Conservation (phyloP, 148 eudicot species). For the Silene uniflora region DNA sequence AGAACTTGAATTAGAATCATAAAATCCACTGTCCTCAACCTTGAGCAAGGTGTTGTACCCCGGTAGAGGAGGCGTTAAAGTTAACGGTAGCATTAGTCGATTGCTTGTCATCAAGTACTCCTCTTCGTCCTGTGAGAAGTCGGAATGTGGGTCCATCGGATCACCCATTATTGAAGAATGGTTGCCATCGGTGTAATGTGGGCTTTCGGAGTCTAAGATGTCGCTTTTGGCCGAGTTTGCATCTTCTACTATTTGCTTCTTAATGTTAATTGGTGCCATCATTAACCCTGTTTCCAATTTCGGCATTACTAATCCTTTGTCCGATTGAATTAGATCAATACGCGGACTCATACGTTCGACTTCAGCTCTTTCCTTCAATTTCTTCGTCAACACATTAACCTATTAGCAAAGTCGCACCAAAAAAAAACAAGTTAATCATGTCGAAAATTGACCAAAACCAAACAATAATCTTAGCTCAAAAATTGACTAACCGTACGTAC, state of each 20-base stretch:
- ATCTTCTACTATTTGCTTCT: conserved; percentile 45
- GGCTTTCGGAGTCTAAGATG: conserved; percentile 61
- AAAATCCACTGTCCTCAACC: conserved; percentile 26
- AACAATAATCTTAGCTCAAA: too few species aligned
- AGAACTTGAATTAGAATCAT: conserved; percentile 30
- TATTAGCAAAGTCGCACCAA: too few species aligned
- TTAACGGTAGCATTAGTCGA: conserved; percentile 26
- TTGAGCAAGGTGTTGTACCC: conserved; percentile 19
- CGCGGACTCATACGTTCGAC: not conserved
- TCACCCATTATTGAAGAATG: conserved; percentile 23
- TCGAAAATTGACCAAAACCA: not conserved
- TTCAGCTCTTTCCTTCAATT: conserved; percentile 26
- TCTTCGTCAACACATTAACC: conserved; percentile 36
- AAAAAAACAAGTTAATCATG: too few species aligned
- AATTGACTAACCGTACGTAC: too few species aligned
- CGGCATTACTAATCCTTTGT: not conserved
- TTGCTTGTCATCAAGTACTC: conserved; percentile 27
- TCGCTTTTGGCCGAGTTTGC: conserved; percentile 63
- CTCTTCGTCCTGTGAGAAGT: conserved; percentile 39
- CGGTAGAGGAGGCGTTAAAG: conserved; percentile 17
- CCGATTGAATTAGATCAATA: conserved; percentile 1
- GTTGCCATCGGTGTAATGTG: conserved; percentile 32
- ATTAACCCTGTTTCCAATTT: not conserved
- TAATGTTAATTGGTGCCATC: conserved; percentile 8
- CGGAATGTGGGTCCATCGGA: conserved; percentile 30